Conservation (phyloP, 331 rosid genomes). For the Cydonia oblonga region DNA sequence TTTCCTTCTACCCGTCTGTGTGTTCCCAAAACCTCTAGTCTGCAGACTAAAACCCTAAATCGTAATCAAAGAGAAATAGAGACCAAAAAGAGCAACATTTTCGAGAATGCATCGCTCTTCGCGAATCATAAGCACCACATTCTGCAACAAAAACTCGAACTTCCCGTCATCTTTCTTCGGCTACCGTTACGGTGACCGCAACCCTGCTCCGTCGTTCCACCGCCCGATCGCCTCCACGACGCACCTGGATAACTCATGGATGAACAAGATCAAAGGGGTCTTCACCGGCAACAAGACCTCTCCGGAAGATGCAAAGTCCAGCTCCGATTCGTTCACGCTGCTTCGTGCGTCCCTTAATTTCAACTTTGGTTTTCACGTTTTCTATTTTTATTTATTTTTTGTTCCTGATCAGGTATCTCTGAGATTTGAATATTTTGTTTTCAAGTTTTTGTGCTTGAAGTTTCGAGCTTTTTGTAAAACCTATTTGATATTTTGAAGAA, state of each 20-base stretch:
- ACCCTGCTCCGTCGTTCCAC: slow-evolving; percentile 11
- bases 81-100: background rate
- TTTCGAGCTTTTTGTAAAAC: background rate
- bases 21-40: background rate
- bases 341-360: slow-evolving; percentile 27
- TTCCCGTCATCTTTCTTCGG: background rate
- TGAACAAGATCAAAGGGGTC: slow-evolving; percentile 64
- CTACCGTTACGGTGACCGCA: slow-evolving; percentile 4
- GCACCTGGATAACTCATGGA: slow-evolving; percentile 59
- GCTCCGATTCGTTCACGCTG: slow-evolving; percentile 51
- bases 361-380: background rate
- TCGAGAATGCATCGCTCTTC: slow-evolving; percentile 27
- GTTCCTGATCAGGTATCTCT: background rate
- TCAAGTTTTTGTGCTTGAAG: too few relatives aligned
- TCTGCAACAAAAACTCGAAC: background rate
- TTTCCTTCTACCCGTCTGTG: background rate
- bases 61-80: background rate
- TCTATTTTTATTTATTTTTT: background rate
- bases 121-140: slow-evolving; percentile 26
- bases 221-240: slow-evolving; percentile 56
- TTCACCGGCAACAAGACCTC: slow-evolving; percentile 50
- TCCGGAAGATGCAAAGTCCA: slow-evolving; percentile 10
- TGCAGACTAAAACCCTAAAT: slow-evolving; percentile 10
- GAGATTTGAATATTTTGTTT: background rate
- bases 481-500: background rate